Evolutionary conservation across 495 filamentous ascomycete species (phyloP), one percentile per base, ranked within the genome.

Genomic region (Tetracladium setigerum): DNA sequence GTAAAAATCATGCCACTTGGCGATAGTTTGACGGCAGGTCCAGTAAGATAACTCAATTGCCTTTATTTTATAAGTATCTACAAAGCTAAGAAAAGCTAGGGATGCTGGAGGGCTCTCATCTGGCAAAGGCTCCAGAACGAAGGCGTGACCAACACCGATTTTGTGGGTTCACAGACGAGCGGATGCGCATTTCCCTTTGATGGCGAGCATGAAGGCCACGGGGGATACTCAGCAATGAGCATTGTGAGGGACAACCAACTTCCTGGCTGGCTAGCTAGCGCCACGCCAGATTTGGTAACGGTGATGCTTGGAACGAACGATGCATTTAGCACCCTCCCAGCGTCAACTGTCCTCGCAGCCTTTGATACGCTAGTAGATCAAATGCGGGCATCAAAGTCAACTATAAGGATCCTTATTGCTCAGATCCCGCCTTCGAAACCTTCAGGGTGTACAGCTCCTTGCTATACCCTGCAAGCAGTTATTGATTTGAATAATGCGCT

Each of bases 291-390:
- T 44, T 49, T 73, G 13, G 63, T 73, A 13, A 56, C 66, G 57
- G 65, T 69, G 66, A 68, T 72, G 57, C 52, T 74, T 13, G 71
- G 71, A 3, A 73, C 71, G 22, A 71, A 72, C 54, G 69, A 73
- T 56, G 62, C 72, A n/a, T 71, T 63, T 58, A 63, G 56, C 36
- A 64, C 57, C 41, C 54, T 62, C 35, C 32, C 57, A 2, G 47
- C 59, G 4, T 27, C n/a, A n/a, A 60, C 59, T 38, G 69, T 74
- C 33, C 40, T 69, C 14, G 47, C 47, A 16, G 64, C 71, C 2
- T 71, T 60, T 43, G 60, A 50, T 8, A 67, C 46, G 18, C 40
- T 74, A 4, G 53, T 72, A 0, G 41, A 45, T 1, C 62, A 64
- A 46, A 72, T 74, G 67, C 58, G 70, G 19, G 66, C 57, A 10